phyloP scores from a whole-genome alignment of 2,329 filamentous ascomycete genomes.

The Penicillium hordei region DNA sequence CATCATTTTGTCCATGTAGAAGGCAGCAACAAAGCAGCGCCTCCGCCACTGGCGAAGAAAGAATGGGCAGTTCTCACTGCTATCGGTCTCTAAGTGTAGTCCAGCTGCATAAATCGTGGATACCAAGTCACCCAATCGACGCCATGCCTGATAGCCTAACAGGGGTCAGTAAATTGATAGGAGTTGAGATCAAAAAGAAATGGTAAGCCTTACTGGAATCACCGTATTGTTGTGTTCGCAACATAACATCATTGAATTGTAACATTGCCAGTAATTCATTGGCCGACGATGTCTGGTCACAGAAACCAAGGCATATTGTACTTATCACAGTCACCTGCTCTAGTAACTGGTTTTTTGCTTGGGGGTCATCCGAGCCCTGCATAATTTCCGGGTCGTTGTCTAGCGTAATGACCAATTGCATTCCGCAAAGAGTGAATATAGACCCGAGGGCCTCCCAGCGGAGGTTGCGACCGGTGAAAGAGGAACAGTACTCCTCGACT shows the following conservation, averaged over 20 bases:
- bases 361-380: constrained; percentile 19
- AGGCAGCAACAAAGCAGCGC: constrained; percentile 45
- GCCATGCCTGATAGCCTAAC: constrained; percentile 50
- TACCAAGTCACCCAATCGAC: constrained; percentile 48
- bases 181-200: constrained; percentile 19
- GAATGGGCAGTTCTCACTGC: constrained; percentile 30
- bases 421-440: constrained; percentile 42
- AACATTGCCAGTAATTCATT: constrained; percentile 38
- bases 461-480: constrained; percentile 33
- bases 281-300: constrained; percentile 34
- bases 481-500: constrained; percentile 32
- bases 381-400: constrained; percentile 34
- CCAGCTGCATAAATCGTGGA: constrained; percentile 51
- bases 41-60: constrained; percentile 46
- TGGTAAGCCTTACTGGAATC: constrained; percentile 36
- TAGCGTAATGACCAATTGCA: constrained; percentile 33
- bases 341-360: constrained; percentile 31
- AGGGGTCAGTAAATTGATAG: not conserved
- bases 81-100: constrained; percentile 46
- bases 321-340: constrained; percentile 37
- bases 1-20: constrained; percentile 50
- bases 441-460: constrained; percentile 46
- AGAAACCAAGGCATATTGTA: constrained; percentile 34
- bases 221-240: constrained; percentile 37
- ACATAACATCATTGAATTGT: constrained; percentile 35